Conservation (phyloP, 106 monocot species). For the Ottelia alismoides region DNA sequence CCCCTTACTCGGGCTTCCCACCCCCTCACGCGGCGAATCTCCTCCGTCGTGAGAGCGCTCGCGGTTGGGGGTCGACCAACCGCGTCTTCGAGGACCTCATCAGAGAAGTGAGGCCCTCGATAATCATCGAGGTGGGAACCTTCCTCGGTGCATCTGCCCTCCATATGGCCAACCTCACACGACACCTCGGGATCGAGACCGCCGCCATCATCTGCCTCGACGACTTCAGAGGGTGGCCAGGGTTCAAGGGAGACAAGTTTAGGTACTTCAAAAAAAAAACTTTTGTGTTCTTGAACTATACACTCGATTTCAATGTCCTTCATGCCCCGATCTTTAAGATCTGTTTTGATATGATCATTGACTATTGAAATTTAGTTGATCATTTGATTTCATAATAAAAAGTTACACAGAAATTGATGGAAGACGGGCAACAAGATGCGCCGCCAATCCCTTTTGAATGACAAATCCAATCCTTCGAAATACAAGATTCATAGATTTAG, state of each 20-base stretch:
- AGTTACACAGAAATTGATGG: no score
- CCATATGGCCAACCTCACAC: constrained; percentile 47
- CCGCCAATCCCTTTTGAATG: no score
- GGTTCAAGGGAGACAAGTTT: constrained; percentile 4
- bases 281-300: no score
- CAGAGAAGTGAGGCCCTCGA: constrained; percentile 20
- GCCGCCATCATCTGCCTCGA: constrained; percentile 53
- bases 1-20: constrained; percentile 40
- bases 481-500: no score
- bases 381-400: no score
- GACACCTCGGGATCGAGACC: constrained; percentile 6
- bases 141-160: constrained; percentile 78
- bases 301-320: no score
- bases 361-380: no score
- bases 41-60: constrained; percentile 13
- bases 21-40: constrained; percentile 15
- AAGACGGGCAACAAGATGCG: no score
- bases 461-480: no score
- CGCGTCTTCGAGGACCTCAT: constrained; percentile 43
- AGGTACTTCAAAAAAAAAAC: background rate
- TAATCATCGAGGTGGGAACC: constrained; percentile 58
- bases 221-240: constrained; percentile 76
- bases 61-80: constrained; percentile 51
- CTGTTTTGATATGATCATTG: no score
- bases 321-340: no score